Evolutionary conservation across 169 alveolate genomes (phyloP), one percentile per base, ranked within the genome.

Genomic region (Plasmodium gaboni): DNA sequence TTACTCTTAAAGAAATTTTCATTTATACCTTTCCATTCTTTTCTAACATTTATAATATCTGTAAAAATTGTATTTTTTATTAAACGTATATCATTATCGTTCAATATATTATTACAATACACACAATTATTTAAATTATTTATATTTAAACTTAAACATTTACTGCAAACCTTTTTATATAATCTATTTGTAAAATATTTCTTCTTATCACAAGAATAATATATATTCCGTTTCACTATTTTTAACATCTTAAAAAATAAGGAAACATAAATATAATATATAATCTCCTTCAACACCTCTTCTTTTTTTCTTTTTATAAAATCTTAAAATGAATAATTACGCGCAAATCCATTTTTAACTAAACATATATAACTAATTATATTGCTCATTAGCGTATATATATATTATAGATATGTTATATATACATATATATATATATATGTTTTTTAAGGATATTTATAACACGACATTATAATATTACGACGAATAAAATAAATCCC

Each of bases 161-260:
- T 69, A 65, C 13, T 83, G 64, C 91, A 83, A 48, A 83, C 91
- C 38, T 83, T 83, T 59, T 83, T 83, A 69, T 83, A 83, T 19
- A 83, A 53, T 26, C 91, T 67, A 50, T 83, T 83, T 67, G 91
- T 83, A 65, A 55, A 83, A 26, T 83, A 83, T 32, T 83, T 83
- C 60, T 83, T 83, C 46, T 83, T 83, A 68, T 83, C 91, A 68
- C 85, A 70, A 1, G 91, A 83, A 51, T 83, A 83, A 63, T 83
- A 83, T 59, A 83, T 83, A 38, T 57, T 60, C 68, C 91, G 68
- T 61, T 60, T 83, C n/a, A 46, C 51, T 57, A 83, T 83, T 70
- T 69, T 83, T 70, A 83, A 19, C 91, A 83, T 83, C 44, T 83
- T 83, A 32, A 19, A 12, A 26, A 80, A 70, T 15, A 10, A 0